Base-by-base conservation (phyloP, 495 filamentous ascomycete species). In the Aspergillus carlsbadensis region DNA sequence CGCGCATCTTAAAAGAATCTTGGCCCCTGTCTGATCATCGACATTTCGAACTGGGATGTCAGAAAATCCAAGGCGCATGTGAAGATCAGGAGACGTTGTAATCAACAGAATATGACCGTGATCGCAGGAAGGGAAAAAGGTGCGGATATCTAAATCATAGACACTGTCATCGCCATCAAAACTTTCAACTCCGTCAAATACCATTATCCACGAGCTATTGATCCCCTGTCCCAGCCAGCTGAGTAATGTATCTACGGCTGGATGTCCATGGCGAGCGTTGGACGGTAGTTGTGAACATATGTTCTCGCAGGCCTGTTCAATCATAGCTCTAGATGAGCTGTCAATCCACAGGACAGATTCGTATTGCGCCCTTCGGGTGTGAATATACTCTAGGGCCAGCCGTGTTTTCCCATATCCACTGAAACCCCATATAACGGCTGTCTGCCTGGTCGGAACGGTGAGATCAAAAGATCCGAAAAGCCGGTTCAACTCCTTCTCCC, bases 401-500 rank as follows among this genome's bases (percentile, higher is more conserved):
- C 40, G 48, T 22, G 48, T 51, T 35, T 51, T 51, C 20, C 48
- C 48, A 36, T 51, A 37, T 26, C 48, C 48, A 51, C 48, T 51
- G 22, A 26, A 4, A 1, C 48, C 48, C 48, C 48, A 40, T 14
- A 51, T 39, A 2, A 40, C 34, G 13, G n/a, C 48, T 10, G 33
- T n/a, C 6, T 51, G 33, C 22, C 34, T 20, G 4, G 7, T 20
- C 11, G 15, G 10, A 15, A 2, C 34, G 3, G 17, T 4, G 10
- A 24, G 2, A 51, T 40, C 17, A 11, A 51, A 26, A 2, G 2
- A 13, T 14, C 14, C 0, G 6, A 10, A 11, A 15, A 51, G 4
- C 34, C 17, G 18, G 0, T 39, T 21, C 7, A 51, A 21, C 20
- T 51, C 48, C 34, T 6, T 17, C 10, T 51, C 34, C 4, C 48